Conservation (phyloP, 2,329 filamentous ascomycete species). For the Hymenoscyphus fructigenus region DNA sequence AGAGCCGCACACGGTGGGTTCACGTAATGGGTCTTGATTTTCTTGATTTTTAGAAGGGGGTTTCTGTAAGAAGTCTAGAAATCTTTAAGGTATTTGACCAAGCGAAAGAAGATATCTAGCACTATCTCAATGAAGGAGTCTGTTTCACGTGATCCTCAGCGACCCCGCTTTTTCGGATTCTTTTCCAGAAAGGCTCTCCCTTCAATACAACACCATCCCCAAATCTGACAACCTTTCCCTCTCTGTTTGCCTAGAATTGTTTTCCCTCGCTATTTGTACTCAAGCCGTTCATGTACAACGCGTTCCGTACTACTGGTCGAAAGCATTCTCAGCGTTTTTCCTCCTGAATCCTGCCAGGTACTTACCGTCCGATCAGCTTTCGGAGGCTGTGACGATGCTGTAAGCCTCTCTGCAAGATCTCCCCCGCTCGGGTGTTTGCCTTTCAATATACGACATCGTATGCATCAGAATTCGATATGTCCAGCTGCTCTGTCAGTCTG, state of each 20-base stretch:
- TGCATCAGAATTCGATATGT: not conserved
- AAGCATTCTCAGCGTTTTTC: not conserved
- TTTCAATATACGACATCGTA: not conserved
- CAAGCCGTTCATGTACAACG: conserved; percentile 1
- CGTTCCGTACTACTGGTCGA: not conserved
- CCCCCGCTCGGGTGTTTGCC: not conserved
- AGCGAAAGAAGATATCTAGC: no score
- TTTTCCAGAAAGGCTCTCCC: not conserved
- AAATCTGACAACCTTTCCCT: not conserved
- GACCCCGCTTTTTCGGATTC: not conserved
- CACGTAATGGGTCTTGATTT: not conserved
- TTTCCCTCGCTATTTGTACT: not conserved
- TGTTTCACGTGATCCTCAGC: not conserved
- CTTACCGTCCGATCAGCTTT: conserved; percentile 1
- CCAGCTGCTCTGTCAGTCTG: not conserved
- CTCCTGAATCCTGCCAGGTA: not conserved
- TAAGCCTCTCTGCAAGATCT: not conserved
- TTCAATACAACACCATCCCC: not conserved
- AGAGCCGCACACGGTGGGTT: not conserved
- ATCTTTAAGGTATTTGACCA: no score
- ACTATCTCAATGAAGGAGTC: no score
- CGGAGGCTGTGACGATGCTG: not conserved
- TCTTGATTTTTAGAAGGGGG: not conserved
- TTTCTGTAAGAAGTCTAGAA: no score
- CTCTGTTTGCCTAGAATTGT: not conserved